phyloP scores from a whole-genome alignment of 164 flowering plant species.

The Aristolochia californica region DNA sequence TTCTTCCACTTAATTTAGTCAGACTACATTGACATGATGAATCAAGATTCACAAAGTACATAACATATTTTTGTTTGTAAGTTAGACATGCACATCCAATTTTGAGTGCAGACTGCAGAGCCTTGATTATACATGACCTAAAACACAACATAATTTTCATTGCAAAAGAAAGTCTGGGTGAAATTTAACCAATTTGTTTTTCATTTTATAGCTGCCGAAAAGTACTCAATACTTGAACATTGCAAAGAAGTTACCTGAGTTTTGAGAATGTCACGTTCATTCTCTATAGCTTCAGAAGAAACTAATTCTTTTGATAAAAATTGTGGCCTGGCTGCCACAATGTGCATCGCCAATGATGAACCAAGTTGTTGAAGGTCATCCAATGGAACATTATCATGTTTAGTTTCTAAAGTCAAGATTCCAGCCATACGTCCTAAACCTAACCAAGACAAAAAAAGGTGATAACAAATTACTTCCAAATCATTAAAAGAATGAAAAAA shows the following conservation, averaged over 20 bases:
- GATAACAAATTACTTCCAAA: too few relatives aligned
- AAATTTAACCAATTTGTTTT: neutral
- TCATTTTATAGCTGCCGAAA: neutral
- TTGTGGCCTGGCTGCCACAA: conserved; percentile 87
- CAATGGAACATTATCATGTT: conserved; percentile 31
- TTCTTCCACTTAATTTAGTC: too few relatives aligned
- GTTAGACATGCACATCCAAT: neutral
- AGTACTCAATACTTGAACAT: neutral
- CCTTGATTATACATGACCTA: neutral
- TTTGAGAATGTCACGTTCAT: conserved; percentile 74
- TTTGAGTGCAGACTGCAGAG: neutral
- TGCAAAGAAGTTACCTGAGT: conserved; percentile 55
- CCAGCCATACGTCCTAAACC: conserved; percentile 97
- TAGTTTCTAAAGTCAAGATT: conserved; percentile 63
- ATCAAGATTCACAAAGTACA: too few relatives aligned
- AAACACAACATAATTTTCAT: neutral
- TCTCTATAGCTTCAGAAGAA: conserved; percentile 60
- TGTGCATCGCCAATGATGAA: conserved; percentile 91
- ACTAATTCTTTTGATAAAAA: conserved; percentile 80
- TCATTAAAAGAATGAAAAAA: too few relatives aligned
- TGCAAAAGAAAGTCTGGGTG: neutral
- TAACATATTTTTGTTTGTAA: too few relatives aligned
- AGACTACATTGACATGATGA: too few relatives aligned
- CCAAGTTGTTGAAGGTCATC: conserved; percentile 74
- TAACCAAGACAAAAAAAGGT: conserved; percentile 10